Evolutionary conservation across 805 yeast species (phyloP).

Genomic region (Nakazawaea ishiwadae): DNA sequence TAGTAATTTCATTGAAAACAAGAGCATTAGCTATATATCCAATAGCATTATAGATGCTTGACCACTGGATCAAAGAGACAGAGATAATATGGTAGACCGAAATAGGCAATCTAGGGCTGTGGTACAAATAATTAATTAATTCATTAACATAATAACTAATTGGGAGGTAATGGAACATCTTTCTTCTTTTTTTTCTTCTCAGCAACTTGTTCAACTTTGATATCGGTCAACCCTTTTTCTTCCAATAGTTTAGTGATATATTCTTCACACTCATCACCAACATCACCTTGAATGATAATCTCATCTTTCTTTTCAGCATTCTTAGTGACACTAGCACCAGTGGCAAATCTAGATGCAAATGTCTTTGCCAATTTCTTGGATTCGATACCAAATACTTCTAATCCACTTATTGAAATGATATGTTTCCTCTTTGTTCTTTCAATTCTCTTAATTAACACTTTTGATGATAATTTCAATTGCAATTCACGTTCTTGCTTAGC

Average conservation of each 20-base stretch:
- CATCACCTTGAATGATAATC: slow-evolving; percentile 90
- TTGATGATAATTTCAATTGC: slow-evolving; percentile 72
- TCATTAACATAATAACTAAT: no score
- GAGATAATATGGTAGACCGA: no score
- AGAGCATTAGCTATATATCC: no score
- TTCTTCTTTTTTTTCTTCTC: slow-evolving; percentile 74
- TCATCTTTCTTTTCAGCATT: slow-evolving; percentile 91
- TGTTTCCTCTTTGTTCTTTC: slow-evolving; percentile 88
- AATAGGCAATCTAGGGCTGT: no score
- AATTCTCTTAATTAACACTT: slow-evolving; percentile 77
- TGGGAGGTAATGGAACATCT: background rate
- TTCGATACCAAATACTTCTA: slow-evolving; percentile 85
- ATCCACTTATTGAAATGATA: slow-evolving; percentile 79
- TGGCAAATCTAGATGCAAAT: slow-evolving; percentile 91
- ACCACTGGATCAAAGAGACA: no score
- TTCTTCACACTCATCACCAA: slow-evolving; percentile 83
- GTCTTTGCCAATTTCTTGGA: slow-evolving; percentile 88
- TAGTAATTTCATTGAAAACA: no score
- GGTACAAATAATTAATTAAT: no score
- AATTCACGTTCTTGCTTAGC: slow-evolving; percentile 81
- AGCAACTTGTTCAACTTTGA: slow-evolving; percentile 85
- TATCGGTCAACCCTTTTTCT: slow-evolving; percentile 77
- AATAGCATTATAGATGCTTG: no score
- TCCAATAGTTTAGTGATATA: slow-evolving; percentile 65
- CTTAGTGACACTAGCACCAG: slow-evolving; percentile 91